Evolutionary conservation across 2,329 filamentous ascomycete genomes (phyloP), one percentile per base, ranked within the genome.

Genomic region (Trichocomaceae sp.): DNA sequence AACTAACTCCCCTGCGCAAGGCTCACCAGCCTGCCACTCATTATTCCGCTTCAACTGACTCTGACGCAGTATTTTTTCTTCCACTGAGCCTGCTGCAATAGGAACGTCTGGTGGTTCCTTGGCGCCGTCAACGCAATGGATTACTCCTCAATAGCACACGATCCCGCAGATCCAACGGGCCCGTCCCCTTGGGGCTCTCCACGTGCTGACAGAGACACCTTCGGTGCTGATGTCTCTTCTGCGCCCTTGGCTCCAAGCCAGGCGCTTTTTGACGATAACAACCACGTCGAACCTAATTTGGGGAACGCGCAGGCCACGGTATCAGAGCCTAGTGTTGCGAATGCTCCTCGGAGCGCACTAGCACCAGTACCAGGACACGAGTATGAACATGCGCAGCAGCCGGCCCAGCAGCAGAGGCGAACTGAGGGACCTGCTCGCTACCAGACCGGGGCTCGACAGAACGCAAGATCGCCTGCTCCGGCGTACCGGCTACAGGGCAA

Each of bases 401-500:
- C 64, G 53, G 37, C 67, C 68, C 59, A 63, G 15, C 67, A 68
- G 50, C 70, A 74, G 22, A 73, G 72, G 51, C 72, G 69, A 58
- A 62, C 69, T 61, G 71, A 74, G 56, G 60, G 63, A 26, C 74
- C 78, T 41, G 75, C 77, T 54, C 74, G 77, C 63, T 79, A 80
- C 61, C 76, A 78, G 58, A 69, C 67, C 13, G 69, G 69, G 50
- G 61, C 69, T 50, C 63, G 69, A 56, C 70, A 70, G 48, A 62
- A 66, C 50, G 60, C 66, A 37, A 67, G 67, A 45, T 72, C 67
- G 69, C 75, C 82, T 44, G 80, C 83, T 53, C 85, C 88, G 26
- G 83, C 86, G 58, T 91, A 88, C 72, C 92, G 89, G 72, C 81
- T 99, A 37, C 90, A 96, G 69, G 90, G 88, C 46, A 99, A 97